Base-by-base conservation (phyloP, 2,329 filamentous ascomycete genomes). In the Incumbomyces delicatus region DNA sequence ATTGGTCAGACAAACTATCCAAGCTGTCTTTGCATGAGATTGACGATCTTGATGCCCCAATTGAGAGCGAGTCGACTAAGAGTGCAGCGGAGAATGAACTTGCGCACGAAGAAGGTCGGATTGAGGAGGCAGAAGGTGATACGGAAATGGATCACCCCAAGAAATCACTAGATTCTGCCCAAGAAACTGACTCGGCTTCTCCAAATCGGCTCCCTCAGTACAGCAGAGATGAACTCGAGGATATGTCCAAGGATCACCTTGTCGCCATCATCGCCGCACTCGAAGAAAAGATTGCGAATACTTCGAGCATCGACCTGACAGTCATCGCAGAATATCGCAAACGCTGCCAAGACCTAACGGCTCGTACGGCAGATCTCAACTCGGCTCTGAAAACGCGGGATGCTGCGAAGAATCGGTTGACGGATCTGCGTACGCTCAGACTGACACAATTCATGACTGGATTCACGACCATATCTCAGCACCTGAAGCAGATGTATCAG, bases 401-500 rank as follows among this genome's bases (percentile, higher is more conserved):
- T 62, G 70, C 79, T 1, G 88, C 87, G 55, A 98, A 96, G 76
- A 86, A 87, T 62, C 84, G 88, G 7, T 88, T 89, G 57, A 90
- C 96, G 60, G 88, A 95, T 55, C 80, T 98, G 44, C 85, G 92
- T 11, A 85, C 87, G 12, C 74, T 95, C 41, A 86, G 92, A 27
- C 74, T 96, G 6, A 90, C 95, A 58, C 90, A 92, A 31, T 98
- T 98, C 76, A 96, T 96, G 89, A 87, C 94, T 62, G 92, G 94
- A 33, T 96, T 98, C 71, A 84, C 83, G 60, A 84, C 80, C 52
- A 98, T 98, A 65, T 96, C 90, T 1, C 74, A 95, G 18, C 85
- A 90, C 1, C 75, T 98, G 38, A 98, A 98, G 72, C 92, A 98
- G 62, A 98, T 98, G 92, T 98, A 98, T 69, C 92, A 98, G 64